phyloP scores from a whole-genome alignment of 192 early-diverging fungal species.

The Podila clonocystis region DNA sequence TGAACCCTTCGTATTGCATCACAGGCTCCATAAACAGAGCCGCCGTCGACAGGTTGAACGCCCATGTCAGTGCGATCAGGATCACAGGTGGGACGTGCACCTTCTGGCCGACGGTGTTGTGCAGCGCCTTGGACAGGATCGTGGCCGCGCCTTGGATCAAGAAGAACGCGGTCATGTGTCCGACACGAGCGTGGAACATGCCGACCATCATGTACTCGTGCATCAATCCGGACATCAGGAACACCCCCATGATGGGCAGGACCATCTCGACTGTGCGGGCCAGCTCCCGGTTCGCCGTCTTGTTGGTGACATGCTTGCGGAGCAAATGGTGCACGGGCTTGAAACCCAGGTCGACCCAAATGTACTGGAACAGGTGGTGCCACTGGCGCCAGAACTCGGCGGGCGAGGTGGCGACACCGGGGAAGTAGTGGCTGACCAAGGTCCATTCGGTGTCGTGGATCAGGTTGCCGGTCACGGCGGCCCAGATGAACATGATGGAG shows the following conservation, averaged over 20 bases:
- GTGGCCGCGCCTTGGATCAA: conserved; percentile 40
- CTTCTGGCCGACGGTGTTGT: conserved; percentile 25
- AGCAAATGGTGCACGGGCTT: conserved; percentile 33
- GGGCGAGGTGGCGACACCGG: conserved; percentile 43
- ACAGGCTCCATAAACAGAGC: conserved; percentile 41
- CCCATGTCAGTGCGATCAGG: conserved; percentile 38
- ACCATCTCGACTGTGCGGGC: conserved; percentile 11
- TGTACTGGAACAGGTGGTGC: conserved; percentile 46
- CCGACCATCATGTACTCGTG: conserved; percentile 40
- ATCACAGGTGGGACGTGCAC: conserved; percentile 23
- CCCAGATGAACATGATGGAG: conserved; percentile 46
- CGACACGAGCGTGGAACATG: conserved; percentile 29
- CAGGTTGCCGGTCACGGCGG: conserved; percentile 22
- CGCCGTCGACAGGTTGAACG: conserved; percentile 32
- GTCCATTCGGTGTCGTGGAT: conserved; percentile 48
- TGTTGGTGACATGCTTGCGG: conserved; percentile 24
- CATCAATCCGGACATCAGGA: conserved; percentile 49
- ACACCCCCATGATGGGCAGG: conserved; percentile 45
- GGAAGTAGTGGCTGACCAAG: conserved; percentile 40
- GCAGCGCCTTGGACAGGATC: conserved; percentile 29
- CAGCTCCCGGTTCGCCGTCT: conserved; percentile 1
- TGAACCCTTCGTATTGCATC: conserved; percentile 30
- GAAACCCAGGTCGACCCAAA: conserved; percentile 46
- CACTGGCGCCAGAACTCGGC: conserved; percentile 46
- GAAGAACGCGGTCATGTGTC: conserved; percentile 38